These are phyloP conservation scores for Emmonsiellopsis sp. DNA, from an alignment of 2,329 filamentous ascomycete genomes.

Conservation along the genomic window DNA sequence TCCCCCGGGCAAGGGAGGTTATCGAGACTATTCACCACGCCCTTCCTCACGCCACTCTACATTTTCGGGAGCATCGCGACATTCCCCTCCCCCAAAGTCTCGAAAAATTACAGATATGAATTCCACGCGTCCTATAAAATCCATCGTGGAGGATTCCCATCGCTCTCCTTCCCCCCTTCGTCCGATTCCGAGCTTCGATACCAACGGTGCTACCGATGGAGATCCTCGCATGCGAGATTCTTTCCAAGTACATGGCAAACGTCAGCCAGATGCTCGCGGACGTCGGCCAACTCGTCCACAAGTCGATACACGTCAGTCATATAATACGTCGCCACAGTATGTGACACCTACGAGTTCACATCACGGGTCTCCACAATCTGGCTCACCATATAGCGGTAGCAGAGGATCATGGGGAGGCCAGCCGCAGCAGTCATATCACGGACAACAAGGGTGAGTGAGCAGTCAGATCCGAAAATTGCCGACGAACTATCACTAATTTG, in stretches of 20 bases:
- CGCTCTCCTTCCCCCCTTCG: conserved; percentile 27
- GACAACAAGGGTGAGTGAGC: conserved; percentile 42
- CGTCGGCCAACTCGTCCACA: conserved; percentile 31
- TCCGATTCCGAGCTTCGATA: conserved; percentile 23
- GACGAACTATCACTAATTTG: conserved; percentile 16
- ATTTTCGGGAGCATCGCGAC: conserved; percentile 23
- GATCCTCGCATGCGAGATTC: conserved; percentile 23
- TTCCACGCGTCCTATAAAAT: conserved; percentile 20
- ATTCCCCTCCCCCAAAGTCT: conserved; percentile 17
- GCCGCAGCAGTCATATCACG: conserved; percentile 29
- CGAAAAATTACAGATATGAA: conserved; percentile 18
- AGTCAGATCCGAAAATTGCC: conserved; percentile 4
- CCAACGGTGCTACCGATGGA: conserved; percentile 21
- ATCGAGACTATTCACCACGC: conserved; percentile 21
- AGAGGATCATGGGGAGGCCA: conserved; percentile 46
- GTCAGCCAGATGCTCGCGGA: conserved; percentile 22
- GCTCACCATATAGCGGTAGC: conserved; percentile 49
- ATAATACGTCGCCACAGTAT: conserved; percentile 51
- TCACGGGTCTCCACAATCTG: conserved; percentile 52
- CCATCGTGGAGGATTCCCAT: conserved; percentile 17
- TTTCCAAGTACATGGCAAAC: conserved; percentile 24
- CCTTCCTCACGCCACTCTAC: conserved; percentile 26
- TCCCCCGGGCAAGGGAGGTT: conserved; percentile 7
- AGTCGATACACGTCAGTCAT: conserved; percentile 36
- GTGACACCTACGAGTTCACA: conserved; percentile 44